Evolutionary conservation across 441 rosid species (phyloP).

Genomic region (California macrophylla): DNA sequence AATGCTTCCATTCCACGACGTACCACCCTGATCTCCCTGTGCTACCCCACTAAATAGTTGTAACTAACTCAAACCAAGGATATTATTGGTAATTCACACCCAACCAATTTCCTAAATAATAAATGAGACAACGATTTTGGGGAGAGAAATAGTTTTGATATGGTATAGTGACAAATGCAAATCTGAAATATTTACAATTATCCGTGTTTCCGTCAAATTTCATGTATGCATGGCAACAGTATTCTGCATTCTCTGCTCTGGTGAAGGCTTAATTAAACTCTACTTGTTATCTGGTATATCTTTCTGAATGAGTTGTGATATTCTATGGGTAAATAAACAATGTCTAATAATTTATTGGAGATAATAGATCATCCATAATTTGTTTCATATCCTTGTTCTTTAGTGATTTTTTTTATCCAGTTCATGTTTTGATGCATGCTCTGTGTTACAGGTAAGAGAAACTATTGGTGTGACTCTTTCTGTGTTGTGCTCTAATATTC

Average conservation of each 20-base stretch:
- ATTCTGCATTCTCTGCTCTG: not conserved
- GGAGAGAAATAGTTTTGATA: not conserved
- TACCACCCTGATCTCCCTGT: not conserved
- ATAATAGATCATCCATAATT: not conserved
- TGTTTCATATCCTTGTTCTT: not conserved
- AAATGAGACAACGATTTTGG: not conserved
- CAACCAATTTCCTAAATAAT: not conserved
- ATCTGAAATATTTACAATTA: not conserved
- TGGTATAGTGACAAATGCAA: not conserved
- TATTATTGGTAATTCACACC: not conserved
- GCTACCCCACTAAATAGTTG: not conserved
- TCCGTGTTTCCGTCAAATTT: not conserved
- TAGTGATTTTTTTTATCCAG: not conserved
- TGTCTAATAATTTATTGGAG: not conserved
- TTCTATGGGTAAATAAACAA: not conserved
- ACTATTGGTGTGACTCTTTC: slow-evolving; percentile 85
- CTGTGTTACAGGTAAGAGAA: slow-evolving; percentile 73
- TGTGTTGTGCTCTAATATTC: slow-evolving; percentile 79
- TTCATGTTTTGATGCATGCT: slow-evolving; percentile 15
- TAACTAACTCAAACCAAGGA: not conserved
- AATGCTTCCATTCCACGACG: too few species aligned
- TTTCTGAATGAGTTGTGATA: not conserved
- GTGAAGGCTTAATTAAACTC: not conserved
- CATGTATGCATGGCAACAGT: not conserved
- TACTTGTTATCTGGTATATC: not conserved